A percentile compares a stretch with the other conserved stretches of the same genome.
Evolutionary conservation across 352 stramenopile genomes (phyloP).

Genomic region (Globisporangium heterothallicum): DNA sequence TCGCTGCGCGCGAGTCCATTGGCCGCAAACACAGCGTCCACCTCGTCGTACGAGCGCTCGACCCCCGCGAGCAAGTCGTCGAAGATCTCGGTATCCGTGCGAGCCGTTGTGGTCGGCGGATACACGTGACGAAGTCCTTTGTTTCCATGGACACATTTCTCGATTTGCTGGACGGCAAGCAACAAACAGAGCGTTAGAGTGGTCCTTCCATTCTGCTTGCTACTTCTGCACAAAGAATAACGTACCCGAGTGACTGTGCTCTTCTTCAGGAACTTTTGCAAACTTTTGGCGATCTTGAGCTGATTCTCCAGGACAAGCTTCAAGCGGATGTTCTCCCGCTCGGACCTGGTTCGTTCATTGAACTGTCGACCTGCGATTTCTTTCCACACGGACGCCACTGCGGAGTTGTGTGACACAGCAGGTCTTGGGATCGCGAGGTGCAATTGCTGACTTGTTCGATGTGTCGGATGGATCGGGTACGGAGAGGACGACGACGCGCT

Average conservation of each 20-base stretch:
- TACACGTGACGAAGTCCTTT: background rate
- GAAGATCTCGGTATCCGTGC: conserved; percentile 25
- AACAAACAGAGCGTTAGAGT: background rate
- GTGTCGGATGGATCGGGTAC: too few species aligned
- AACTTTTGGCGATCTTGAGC: conserved; percentile 35
- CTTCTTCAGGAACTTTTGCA: conserved; percentile 30
- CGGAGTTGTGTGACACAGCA: background rate
- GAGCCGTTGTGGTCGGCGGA: background rate
- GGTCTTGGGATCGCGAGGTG: background rate
- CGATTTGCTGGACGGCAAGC: background rate
- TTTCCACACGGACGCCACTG: background rate
- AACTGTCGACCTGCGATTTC: background rate
- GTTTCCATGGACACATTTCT: background rate
- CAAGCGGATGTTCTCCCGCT: conserved; percentile 29
- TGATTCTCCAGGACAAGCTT: conserved; percentile 30
- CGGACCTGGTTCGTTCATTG: background rate
- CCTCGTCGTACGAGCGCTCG: conserved; percentile 23
- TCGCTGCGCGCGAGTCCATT: conserved; percentile 16
- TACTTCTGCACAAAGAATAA: background rate
- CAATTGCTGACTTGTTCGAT: background rate
- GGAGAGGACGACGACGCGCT: background rate
- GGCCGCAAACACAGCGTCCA: conserved; percentile 26
- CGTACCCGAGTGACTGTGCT: background rate
- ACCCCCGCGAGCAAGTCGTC: conserved; percentile 27
- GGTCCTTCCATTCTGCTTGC: too few species aligned